A percentile compares a stretch with the other conserved stretches of the same genome.
Evolutionary conservation across 441 rosid genomes (phyloP).

Genomic region (Erysimum pusillum): DNA sequence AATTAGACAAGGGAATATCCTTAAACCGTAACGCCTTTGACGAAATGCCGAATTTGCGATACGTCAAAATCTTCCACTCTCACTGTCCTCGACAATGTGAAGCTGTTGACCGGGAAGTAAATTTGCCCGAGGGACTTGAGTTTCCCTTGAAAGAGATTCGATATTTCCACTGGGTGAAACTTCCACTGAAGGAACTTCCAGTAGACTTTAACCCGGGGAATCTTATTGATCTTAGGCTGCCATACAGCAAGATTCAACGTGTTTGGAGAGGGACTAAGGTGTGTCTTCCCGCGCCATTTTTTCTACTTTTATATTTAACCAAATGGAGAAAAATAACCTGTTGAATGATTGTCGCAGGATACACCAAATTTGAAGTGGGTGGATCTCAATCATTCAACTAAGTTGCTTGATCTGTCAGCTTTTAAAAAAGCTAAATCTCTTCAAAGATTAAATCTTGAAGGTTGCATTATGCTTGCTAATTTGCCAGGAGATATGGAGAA

Average conservation of each 20-base stretch:
- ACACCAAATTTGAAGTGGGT: slow-evolving; percentile 9
- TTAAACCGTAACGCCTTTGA: not conserved
- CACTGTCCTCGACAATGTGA: slow-evolving; percentile 7
- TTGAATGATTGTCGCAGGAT: slow-evolving; percentile 10
- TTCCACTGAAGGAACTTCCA: slow-evolving; percentile 19
- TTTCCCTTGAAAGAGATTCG: not conserved
- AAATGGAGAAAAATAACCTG: no score
- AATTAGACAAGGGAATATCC: not conserved
- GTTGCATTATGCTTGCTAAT: not conserved
- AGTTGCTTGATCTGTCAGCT: slow-evolving; percentile 1
- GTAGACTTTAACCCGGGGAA: not conserved
- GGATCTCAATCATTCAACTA: slow-evolving; percentile 5
- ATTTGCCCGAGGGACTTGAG: slow-evolving; percentile 2
- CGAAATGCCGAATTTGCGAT: not conserved
- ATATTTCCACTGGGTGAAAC: slow-evolving; percentile 31
- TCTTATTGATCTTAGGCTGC: slow-evolving; percentile 31
- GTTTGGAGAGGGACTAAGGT: slow-evolving; percentile 28
- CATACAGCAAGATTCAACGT: slow-evolving; percentile 23
- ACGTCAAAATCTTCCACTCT: slow-evolving; percentile 26
- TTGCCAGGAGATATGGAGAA: not conserved
- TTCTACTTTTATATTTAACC: no score
- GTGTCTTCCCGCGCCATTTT: not conserved
- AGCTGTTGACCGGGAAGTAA: not conserved
- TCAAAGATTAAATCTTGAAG: slow-evolving; percentile 9
- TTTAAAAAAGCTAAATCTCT: not conserved